phyloP scores from a whole-genome alignment of 2,329 filamentous ascomycete species.

The Cladorrhinum sp. region DNA sequence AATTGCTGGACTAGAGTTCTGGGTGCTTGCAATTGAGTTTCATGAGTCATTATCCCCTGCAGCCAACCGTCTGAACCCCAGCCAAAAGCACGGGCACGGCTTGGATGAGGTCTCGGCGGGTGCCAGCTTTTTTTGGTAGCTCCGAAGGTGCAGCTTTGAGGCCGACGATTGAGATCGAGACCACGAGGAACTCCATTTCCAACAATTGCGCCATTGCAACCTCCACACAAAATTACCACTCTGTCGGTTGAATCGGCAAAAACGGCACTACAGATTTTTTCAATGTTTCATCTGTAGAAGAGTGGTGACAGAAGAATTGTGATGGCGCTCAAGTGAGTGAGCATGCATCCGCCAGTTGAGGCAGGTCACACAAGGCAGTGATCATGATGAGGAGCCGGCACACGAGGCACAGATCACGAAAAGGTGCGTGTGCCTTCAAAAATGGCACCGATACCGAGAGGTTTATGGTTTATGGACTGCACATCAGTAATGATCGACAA shows the following conservation, averaged over 20 bases:
- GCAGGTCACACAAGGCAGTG: not conserved
- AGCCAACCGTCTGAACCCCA: not conserved
- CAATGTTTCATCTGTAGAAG: not conserved
- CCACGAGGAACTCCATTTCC: not conserved
- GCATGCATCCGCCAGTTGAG: not conserved
- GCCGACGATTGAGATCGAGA: not conserved
- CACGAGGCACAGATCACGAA: not conserved
- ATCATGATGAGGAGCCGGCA: not conserved
- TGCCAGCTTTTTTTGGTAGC: not conserved
- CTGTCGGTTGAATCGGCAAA: not conserved
- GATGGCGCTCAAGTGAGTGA: not conserved
- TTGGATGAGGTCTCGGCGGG: not conserved
- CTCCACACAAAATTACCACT: not conserved
- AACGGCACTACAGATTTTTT: not conserved
- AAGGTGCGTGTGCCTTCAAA: not conserved
- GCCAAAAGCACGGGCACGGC: not conserved
- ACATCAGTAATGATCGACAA: not conserved
- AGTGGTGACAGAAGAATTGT: not conserved
- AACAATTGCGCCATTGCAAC: conserved; percentile 5
- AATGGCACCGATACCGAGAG: not conserved
- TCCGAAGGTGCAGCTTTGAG: not conserved
- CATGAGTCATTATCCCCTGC: conserved; percentile 19
- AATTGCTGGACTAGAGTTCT: conserved; percentile 16
- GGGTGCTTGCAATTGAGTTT: conserved; percentile 25
- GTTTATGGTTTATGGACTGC: not conserved